phyloP scores from a whole-genome alignment of 2,329 filamentous ascomycete genomes.

The Clarireedia sp. region DNA sequence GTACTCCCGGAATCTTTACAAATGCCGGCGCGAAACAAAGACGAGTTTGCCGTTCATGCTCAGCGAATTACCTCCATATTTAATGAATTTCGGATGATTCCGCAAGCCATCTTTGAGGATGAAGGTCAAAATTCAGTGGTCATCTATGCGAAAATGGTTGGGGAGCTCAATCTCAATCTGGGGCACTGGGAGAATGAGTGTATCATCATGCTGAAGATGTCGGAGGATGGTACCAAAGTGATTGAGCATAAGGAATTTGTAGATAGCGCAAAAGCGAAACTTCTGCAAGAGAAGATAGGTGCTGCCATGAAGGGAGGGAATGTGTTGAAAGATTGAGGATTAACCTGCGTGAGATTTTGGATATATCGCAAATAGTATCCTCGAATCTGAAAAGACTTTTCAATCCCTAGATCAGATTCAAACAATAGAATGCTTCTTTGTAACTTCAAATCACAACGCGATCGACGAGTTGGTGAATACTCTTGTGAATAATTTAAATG shows the following conservation, averaged over 20 bases:
- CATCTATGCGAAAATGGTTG: not conserved
- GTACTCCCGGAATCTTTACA: not conserved
- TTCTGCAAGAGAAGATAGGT: not conserved
- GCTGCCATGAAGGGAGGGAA: not conserved
- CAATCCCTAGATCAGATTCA: too few species aligned
- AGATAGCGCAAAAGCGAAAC: slow-evolving; percentile 2
- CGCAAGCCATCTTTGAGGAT: not conserved
- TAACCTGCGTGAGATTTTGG: too few species aligned
- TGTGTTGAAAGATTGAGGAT: not conserved
- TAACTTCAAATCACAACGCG: too few species aligned
- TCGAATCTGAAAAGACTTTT: too few species aligned
- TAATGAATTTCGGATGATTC: not conserved
- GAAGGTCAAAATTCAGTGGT: not conserved
- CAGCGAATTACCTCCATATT: not conserved
- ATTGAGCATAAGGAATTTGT: slow-evolving; percentile 4
- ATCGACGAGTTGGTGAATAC: too few species aligned
- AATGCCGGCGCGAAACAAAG: not conserved
- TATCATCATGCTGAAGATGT: slow-evolving; percentile 4
- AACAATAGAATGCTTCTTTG: too few species aligned
- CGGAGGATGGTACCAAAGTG: not conserved
- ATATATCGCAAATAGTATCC: too few species aligned
- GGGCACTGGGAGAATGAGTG: slow-evolving; percentile 1
- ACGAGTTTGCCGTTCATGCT: not conserved
- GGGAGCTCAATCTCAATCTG: not conserved
- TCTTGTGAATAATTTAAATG: too few species aligned